Percentiles rank a stretch among this genome's conserved stretches.
Evolutionary conservation across 2,329 filamentous ascomycete species (phyloP).

Genomic region (Stemphylium beticola): DNA sequence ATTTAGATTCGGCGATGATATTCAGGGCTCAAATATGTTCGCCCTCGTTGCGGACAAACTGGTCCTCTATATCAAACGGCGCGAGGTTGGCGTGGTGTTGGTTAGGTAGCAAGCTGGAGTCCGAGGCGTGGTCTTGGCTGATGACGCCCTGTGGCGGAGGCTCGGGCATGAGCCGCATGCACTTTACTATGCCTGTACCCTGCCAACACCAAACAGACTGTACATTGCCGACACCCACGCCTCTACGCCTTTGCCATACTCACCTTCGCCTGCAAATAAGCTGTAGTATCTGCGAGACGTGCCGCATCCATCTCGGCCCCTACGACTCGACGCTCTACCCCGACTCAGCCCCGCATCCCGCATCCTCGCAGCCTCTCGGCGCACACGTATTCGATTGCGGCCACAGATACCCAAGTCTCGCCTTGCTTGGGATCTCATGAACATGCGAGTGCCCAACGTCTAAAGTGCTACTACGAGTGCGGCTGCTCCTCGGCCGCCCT

Average conservation of each 20-base stretch:
- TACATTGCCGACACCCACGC: not conserved
- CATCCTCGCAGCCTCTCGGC: conserved; percentile 5
- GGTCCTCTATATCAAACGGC: not conserved
- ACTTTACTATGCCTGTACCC: conserved; percentile 8
- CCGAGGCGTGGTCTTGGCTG: conserved; percentile 13
- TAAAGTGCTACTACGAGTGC: conserved; percentile 48
- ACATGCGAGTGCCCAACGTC: conserved; percentile 31
- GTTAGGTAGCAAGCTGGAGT: conserved; percentile 18
- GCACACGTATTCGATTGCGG: conserved; percentile 16
- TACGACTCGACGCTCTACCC: not conserved
- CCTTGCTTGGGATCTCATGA: conserved; percentile 14
- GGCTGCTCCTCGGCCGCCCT: conserved; percentile 46
- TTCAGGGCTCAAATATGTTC: no score
- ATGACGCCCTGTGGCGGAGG: conserved; percentile 12
- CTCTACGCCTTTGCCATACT: not conserved
- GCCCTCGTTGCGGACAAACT: not conserved
- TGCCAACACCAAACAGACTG: conserved; percentile 6
- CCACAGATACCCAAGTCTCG: conserved; percentile 1
- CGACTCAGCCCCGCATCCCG: conserved; percentile 14
- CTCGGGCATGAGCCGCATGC: conserved; percentile 13
- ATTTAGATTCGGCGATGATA: not conserved
- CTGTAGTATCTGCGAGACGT: not conserved
- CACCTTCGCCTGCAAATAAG: not conserved
- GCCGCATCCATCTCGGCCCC: not conserved
- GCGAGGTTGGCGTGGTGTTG: conserved; percentile 5